A percentile compares a stretch with the other conserved stretches of the same genome.
Evolutionary conservation across 257 asterid genomes (phyloP).

Genomic region (Scutellaria barbata): DNA sequence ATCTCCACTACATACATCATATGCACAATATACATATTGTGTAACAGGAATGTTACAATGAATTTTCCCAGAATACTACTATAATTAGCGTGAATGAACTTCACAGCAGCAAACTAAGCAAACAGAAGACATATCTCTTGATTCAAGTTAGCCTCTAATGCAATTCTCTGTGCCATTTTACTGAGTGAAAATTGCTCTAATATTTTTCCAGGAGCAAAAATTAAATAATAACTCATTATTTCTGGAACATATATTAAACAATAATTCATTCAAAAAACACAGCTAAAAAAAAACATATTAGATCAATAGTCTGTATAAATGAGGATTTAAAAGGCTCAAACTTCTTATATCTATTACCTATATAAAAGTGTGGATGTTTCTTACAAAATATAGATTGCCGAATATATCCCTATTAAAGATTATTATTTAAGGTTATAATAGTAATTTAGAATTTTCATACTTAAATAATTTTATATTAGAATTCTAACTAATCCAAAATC

Average conservation of each 20-base stretch:
- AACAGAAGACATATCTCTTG: conserved; percentile 17
- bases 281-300: neutral
- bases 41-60: neutral
- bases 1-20: neutral
- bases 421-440: too few species aligned
- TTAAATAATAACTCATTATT: neutral
- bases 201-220: conserved; percentile 13
- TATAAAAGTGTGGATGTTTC: too few species aligned
- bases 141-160: conserved; percentile 10
- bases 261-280: neutral
- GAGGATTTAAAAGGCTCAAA: conserved; percentile 6
- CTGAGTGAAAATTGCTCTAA: conserved; percentile 1
- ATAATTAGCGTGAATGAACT: neutral
- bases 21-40: neutral
- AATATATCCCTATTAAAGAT: too few species aligned
- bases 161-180: neutral
- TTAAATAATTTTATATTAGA: too few species aligned
- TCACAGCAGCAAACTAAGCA: conserved; percentile 15
- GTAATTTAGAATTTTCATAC: too few species aligned
- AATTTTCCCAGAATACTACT: neutral
- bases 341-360: too few species aligned
- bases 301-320: neutral
- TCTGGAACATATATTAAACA: neutral
- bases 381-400: too few species aligned
- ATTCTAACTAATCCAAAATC: too few species aligned